phyloP scores from a whole-genome alignment of 441 rosid genomes.

The Metrosideros polymorpha region DNA sequence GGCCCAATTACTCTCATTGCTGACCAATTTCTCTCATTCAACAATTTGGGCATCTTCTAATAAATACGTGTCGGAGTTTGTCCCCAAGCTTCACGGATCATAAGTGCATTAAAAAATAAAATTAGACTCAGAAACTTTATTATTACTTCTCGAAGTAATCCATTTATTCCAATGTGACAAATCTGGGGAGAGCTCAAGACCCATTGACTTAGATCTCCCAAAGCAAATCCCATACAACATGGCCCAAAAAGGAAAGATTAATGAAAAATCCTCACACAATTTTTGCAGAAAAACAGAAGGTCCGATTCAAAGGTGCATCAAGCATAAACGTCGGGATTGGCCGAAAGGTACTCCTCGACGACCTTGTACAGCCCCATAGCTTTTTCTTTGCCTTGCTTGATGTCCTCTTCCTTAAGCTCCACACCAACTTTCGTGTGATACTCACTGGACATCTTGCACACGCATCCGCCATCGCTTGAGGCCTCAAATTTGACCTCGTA shows the following conservation, averaged over 20 bases:
- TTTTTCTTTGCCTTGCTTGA: constrained; percentile 2
- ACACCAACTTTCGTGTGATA: not conserved
- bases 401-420: not conserved
- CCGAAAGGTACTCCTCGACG: not conserved
- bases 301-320: not conserved
- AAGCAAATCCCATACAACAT: not conserved
- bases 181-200: not conserved
- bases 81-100: not conserved
- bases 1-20: constrained; percentile 40
- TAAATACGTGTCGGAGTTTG: not conserved
- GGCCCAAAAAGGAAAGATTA: not conserved
- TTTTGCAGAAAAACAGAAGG: not conserved
- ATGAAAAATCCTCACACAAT: not conserved
- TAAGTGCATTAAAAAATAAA: not conserved
- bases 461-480: not conserved
- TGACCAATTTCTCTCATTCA: constrained; percentile 9
- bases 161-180: not conserved
- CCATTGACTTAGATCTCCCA: not conserved
- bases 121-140: not conserved
- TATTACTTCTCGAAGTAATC: not conserved
- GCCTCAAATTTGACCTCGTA: not conserved
- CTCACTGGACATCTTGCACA: constrained; percentile 3
- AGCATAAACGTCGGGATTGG: not conserved
- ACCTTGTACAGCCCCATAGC: constrained; percentile 2
- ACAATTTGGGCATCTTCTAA: not conserved